Conservation (phyloP, 192 early-diverging fungal species). For the Coemansia sp. region DNA sequence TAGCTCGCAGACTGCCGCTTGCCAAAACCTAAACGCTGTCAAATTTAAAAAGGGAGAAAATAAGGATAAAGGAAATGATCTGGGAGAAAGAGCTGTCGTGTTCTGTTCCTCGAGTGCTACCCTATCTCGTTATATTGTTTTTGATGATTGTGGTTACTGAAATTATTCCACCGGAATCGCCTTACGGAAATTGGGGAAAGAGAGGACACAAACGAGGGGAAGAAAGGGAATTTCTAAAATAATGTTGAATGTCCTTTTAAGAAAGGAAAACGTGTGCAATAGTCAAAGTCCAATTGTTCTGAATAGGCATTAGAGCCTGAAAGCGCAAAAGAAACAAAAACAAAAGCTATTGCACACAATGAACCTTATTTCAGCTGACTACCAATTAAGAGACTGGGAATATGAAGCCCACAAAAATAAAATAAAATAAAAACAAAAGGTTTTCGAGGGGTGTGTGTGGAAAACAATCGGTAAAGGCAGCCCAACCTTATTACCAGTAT, state of each 20-base stretch:
- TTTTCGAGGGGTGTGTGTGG: background rate
- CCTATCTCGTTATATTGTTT: background rate
- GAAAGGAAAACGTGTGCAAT: background rate
- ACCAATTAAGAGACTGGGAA: background rate
- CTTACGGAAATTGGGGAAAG: background rate
- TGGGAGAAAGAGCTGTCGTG: background rate
- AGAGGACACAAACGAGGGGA: background rate
- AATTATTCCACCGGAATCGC: conserved; percentile 1
- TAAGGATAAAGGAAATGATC: background rate
- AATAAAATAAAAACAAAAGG: conserved; percentile 2
- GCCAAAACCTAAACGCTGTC: conserved; percentile 1
- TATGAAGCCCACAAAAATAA: conserved; percentile 2
- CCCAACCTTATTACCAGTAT: background rate
- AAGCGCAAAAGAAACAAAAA: background rate
- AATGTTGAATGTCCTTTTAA: background rate
- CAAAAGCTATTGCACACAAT: background rate
- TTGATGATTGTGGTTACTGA: conserved; percentile 2
- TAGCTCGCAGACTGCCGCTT: background rate
- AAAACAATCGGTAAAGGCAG: background rate
- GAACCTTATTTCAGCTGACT: conserved; percentile 1
- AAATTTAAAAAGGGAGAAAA: background rate
- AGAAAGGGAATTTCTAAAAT: background rate
- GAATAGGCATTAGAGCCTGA: background rate
- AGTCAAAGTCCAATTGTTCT: background rate
- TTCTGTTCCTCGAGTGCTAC: background rate